Percentiles rank a stretch among this genome's conserved stretches.
Conservation (phyloP, 2,329 filamentous ascomycete genomes). For the Penicillium sp. region DNA sequence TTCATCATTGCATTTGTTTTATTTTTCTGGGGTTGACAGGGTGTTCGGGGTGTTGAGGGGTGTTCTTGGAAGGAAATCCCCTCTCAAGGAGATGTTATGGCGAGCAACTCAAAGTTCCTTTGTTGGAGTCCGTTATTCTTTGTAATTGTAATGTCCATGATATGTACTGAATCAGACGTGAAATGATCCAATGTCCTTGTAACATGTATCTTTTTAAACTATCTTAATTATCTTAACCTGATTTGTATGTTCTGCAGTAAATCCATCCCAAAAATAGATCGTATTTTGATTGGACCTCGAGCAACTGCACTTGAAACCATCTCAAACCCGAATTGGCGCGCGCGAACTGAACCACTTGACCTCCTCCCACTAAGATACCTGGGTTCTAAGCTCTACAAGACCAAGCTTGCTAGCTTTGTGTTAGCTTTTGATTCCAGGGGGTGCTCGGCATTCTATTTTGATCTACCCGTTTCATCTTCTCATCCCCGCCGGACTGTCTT, state of each 20-base stretch:
- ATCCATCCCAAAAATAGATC: not conserved
- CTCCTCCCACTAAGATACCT: not conserved
- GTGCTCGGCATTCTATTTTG: constrained; percentile 7
- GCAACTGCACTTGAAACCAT: constrained; percentile 11
- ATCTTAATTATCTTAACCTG: too few species aligned
- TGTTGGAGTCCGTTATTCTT: not conserved
- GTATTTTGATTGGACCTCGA: constrained; percentile 13
- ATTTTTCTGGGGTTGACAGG: not conserved
- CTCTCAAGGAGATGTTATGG: constrained; percentile 20
- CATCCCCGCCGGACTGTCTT: not conserved
- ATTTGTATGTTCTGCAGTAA: too few species aligned
- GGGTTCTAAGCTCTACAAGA: not conserved
- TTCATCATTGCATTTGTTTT: constrained; percentile 4
- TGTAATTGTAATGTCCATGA: constrained; percentile 18
- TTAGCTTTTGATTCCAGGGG: not conserved
- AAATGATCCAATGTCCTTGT: not conserved
- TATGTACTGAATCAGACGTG: constrained; percentile 12
- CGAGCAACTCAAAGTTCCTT: constrained; percentile 8
- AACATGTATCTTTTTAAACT: not conserved
- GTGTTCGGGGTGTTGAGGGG: not conserved
- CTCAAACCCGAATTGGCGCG: constrained; percentile 14
- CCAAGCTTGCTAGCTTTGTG: not conserved
- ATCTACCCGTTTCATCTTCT: constrained; percentile 14
- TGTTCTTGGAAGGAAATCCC: constrained; percentile 15
- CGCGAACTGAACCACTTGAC: constrained; percentile 14